Conservation (phyloP, 768 basidiomycete species). For the Tulasnella sp. region DNA sequence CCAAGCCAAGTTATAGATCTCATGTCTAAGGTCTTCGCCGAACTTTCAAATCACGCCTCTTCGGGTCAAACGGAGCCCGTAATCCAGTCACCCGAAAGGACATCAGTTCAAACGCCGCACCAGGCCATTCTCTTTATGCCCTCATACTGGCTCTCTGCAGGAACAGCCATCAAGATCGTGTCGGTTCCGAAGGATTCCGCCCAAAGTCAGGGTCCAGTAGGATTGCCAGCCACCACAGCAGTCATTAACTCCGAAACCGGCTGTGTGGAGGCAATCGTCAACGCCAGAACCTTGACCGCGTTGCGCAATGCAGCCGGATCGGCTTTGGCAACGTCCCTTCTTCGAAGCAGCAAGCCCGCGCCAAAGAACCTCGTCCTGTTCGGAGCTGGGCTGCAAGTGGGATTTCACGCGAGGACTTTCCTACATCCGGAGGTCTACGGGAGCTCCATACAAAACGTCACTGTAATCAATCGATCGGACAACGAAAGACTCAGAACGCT, state of each 20-base stretch:
- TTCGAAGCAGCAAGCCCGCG: constrained; percentile 36
- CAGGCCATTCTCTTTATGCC: constrained; percentile 83
- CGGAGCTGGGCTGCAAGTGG: constrained; percentile 69
- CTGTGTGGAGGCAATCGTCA: constrained; percentile 67
- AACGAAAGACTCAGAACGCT: constrained; percentile 51
- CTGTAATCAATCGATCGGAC: constrained; percentile 60
- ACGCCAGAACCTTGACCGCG: constrained; percentile 73
- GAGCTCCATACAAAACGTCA: constrained; percentile 47
- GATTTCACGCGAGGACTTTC: constrained; percentile 61
- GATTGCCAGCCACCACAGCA: constrained; percentile 73
- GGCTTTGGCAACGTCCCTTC: constrained; percentile 31
- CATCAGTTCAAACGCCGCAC: constrained; percentile 48
- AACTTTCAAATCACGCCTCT: constrained; percentile 40
- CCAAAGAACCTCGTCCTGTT: constrained; percentile 53
- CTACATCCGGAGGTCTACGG: constrained; percentile 41
- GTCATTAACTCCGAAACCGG: constrained; percentile 71
- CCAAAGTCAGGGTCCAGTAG: constrained; percentile 42
- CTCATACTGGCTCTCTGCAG: constrained; percentile 51
- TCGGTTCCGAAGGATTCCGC: constrained; percentile 54
- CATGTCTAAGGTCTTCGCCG: constrained; percentile 59
- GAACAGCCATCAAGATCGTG: constrained; percentile 76
- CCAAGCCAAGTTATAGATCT: constrained; percentile 49
- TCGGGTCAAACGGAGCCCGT: constrained; percentile 29
- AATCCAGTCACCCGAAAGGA: constrained; percentile 56
- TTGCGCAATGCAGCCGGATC: constrained; percentile 77